Conservation (phyloP, 225 moss, liverwort and hornwort genomes). For the Bryum argenteum region DNA sequence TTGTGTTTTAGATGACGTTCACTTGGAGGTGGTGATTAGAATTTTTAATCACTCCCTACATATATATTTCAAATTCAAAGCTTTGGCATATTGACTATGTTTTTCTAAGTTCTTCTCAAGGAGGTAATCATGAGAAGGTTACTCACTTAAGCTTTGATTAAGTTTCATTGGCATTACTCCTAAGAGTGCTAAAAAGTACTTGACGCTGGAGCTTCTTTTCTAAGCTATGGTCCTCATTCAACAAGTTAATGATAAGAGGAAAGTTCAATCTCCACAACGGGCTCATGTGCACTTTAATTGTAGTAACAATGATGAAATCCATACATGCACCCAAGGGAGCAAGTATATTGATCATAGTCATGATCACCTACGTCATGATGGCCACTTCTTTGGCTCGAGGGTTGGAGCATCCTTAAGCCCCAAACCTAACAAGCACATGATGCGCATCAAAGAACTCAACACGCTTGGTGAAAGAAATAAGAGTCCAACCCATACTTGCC, state of each 20-base stretch:
- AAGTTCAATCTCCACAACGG: neutral
- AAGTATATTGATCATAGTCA: neutral
- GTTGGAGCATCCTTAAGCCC: neutral
- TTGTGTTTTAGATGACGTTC: too few species aligned
- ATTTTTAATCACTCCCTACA: too few species aligned
- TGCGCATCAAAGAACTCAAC: neutral
- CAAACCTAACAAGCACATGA: neutral
- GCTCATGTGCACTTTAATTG: neutral
- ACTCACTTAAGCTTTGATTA: too few species aligned
- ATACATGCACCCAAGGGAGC: neutral
- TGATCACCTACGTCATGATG: neutral
- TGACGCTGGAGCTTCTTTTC: neutral
- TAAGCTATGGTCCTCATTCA: conserved; percentile 18
- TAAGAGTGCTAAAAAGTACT: too few species aligned
- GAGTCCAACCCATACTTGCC: neutral
- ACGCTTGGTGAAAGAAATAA: neutral
- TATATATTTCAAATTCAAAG: too few species aligned
- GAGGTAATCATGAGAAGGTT: too few species aligned
- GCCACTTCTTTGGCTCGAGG: neutral
- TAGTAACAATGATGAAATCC: neutral
- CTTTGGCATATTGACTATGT: too few species aligned
- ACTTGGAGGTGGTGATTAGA: too few species aligned
- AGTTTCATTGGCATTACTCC: too few species aligned
- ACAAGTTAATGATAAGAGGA: neutral
- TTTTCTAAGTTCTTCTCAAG: too few species aligned